These are phyloP conservation scores for Cyberlindnera americana DNA, from an alignment of 805 yeast species.

Conservation along the genomic window DNA sequence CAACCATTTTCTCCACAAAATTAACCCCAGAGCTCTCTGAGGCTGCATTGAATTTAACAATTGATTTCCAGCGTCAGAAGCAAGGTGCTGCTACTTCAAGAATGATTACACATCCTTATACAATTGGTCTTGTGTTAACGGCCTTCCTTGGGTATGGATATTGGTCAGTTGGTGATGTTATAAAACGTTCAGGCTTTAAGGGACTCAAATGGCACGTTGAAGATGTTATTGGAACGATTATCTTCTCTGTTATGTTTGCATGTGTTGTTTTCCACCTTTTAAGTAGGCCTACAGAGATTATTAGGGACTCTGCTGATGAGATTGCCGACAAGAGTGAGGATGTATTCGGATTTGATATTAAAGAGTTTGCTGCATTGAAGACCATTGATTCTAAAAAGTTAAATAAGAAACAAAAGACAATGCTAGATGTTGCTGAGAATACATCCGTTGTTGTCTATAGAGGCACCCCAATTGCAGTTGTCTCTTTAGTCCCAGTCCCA, in stretches of 20 bases:
- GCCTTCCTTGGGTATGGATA: constrained; percentile 7
- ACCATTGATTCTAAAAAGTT: constrained; percentile 18
- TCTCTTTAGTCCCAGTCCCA: constrained; percentile 42
- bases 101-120: constrained; percentile 44
- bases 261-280: constrained; percentile 38
- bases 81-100: constrained; percentile 27
- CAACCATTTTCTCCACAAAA: constrained; percentile 46
- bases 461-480: constrained; percentile 66
- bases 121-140: constrained; percentile 27
- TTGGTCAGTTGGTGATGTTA: constrained; percentile 17
- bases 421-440: constrained; percentile 40
- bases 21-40: constrained; percentile 56
- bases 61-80: constrained; percentile 44
- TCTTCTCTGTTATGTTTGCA: constrained; percentile 37
- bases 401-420: constrained; percentile 22
- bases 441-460: constrained; percentile 60
- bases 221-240: constrained; percentile 28
- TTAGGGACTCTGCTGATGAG: constrained; percentile 38
- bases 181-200: constrained; percentile 16
- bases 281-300: constrained; percentile 44
- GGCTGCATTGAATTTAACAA: constrained; percentile 58
- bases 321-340: constrained; percentile 35
- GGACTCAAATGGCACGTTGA: constrained; percentile 19
- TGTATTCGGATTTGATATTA: constrained; percentile 51
- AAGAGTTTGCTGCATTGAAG: constrained; percentile 38